phyloP scores from a whole-genome alignment of 1,284 basidiomycete genomes.

The Takashimella koratensis region DNA sequence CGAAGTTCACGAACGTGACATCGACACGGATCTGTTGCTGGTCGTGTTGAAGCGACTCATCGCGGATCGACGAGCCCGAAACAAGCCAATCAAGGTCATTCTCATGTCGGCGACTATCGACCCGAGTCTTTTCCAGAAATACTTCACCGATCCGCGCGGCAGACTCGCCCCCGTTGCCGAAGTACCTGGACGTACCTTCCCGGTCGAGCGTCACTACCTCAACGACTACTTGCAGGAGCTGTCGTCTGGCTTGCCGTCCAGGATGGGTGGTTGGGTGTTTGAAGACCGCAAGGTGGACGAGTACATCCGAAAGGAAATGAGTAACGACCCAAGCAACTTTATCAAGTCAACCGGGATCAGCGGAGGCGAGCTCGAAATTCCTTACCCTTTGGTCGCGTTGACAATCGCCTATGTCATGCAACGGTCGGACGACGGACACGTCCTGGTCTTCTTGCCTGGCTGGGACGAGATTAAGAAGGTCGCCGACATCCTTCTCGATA shows the following conservation, averaged over 20 bases:
- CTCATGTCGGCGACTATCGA: conserved; percentile 97
- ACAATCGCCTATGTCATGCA: conserved; percentile 75
- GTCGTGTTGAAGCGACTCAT: conserved; percentile 86
- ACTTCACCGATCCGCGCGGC: conserved; percentile 67
- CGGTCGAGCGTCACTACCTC: conserved; percentile 76
- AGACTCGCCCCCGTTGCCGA: conserved; percentile 71
- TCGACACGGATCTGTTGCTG: conserved; percentile 88
- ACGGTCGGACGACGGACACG: conserved; percentile 76
- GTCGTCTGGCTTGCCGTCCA: conserved; percentile 40
- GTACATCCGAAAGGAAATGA: conserved; percentile 74
- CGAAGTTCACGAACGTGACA: conserved; percentile 94
- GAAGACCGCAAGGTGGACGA: conserved; percentile 65
- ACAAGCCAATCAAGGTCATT: conserved; percentile 77
- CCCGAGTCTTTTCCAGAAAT: conserved; percentile 78
- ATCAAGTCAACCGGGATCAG: conserved; percentile 29
- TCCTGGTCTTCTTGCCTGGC: conserved; percentile 68
- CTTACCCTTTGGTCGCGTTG: conserved; percentile 75
- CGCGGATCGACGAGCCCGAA: conserved; percentile 67
- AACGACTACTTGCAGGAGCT: conserved; percentile 70
- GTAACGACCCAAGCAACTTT: conserved; percentile 36
- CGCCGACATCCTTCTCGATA: conserved; percentile 62
- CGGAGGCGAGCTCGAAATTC: conserved; percentile 73
- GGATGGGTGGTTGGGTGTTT: conserved; percentile 64
- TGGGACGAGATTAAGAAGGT: conserved; percentile 81
- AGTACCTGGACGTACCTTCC: conserved; percentile 88